Percentiles rank a stretch among this genome's conserved stretches.
Conservation (phyloP, 495 filamentous ascomycete genomes). For the Penicillium turbatum region DNA sequence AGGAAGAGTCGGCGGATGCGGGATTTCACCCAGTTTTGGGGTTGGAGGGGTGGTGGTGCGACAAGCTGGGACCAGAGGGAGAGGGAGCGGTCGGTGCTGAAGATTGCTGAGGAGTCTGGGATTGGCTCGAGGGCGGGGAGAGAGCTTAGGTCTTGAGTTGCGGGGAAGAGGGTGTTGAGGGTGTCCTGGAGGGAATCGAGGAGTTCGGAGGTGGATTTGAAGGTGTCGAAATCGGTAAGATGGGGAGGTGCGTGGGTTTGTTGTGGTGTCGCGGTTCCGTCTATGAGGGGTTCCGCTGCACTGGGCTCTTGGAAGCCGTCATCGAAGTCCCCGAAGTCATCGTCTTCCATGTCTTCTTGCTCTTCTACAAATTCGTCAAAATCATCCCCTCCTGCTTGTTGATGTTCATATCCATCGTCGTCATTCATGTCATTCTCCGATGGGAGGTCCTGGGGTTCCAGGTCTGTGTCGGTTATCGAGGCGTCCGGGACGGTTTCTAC, state of each 20-base stretch:
- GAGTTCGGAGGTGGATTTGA: slow-evolving; percentile 49
- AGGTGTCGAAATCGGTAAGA: slow-evolving; percentile 67
- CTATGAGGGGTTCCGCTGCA: slow-evolving; percentile 33
- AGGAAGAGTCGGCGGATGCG: slow-evolving; percentile 94
- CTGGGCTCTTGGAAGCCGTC: slow-evolving; percentile 72
- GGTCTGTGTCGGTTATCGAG: slow-evolving; percentile 37
- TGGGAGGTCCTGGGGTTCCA: slow-evolving; percentile 19
- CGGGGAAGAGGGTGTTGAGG: slow-evolving; percentile 54
- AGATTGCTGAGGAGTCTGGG: slow-evolving; percentile 43
- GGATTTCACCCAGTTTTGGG: slow-evolving; percentile 96
- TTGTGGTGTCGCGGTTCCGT: slow-evolving; percentile 25
- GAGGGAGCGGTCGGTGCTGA: slow-evolving; percentile 60
- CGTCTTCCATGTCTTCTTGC: slow-evolving; percentile 55
- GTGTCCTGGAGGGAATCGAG: slow-evolving; percentile 42
- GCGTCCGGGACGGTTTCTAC: slow-evolving; percentile 42
- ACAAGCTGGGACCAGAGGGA: slow-evolving; percentile 97
- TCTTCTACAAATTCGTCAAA: slow-evolving; percentile 97
- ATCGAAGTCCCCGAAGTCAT: slow-evolving; percentile 89
- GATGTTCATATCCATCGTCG: slow-evolving; percentile 31
- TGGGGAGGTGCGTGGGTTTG: slow-evolving; percentile 52
- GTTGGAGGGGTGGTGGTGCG: slow-evolving; percentile 88
- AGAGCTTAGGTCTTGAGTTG: slow-evolving; percentile 37
- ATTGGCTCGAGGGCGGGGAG: slow-evolving; percentile 44
- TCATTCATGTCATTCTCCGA: slow-evolving; percentile 26
- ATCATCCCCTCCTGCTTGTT: slow-evolving; percentile 56